Evolutionary conservation across 345 rosid genomes (phyloP).

Genomic region (Hibiscus syriacus): DNA sequence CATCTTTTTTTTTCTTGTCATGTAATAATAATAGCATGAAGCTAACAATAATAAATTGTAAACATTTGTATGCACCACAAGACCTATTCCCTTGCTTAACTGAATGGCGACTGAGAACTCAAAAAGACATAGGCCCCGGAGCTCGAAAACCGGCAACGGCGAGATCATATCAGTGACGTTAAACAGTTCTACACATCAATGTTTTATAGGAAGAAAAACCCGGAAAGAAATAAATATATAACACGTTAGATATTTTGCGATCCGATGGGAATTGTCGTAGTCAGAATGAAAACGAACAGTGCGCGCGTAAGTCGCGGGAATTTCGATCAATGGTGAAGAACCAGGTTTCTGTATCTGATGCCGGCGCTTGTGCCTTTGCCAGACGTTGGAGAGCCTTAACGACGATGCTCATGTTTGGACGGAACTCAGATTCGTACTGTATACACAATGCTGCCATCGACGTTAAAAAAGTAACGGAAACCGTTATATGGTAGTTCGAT

Average conservation of each 20-base stretch:
- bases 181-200: constrained; percentile 16
- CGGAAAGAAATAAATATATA: not conserved
- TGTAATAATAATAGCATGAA: too few species aligned
- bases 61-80: too few species aligned
- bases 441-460: constrained; percentile 85
- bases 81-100: too few species aligned
- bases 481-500: not conserved
- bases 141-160: too few species aligned
- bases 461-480: not conserved
- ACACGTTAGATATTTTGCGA: not conserved
- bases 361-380: constrained; percentile 37
- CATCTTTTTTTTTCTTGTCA: too few species aligned
- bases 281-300: too few species aligned
- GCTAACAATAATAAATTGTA: too few species aligned
- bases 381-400: constrained; percentile 99
- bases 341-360: constrained; percentile 15
- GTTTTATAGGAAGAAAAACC: constrained; percentile 18
- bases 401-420: constrained; percentile 97
- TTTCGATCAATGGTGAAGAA: constrained; percentile 1
- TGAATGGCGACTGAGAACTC: too few species aligned
- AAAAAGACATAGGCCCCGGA: too few species aligned
- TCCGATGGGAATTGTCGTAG: constrained; percentile 3
- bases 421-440: constrained; percentile 94
- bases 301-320: not conserved
- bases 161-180: constrained; percentile 3